These are phyloP conservation scores for Brettanomyces naardenensis DNA, from an alignment of 805 yeast genomes.

Conservation along the genomic window DNA sequence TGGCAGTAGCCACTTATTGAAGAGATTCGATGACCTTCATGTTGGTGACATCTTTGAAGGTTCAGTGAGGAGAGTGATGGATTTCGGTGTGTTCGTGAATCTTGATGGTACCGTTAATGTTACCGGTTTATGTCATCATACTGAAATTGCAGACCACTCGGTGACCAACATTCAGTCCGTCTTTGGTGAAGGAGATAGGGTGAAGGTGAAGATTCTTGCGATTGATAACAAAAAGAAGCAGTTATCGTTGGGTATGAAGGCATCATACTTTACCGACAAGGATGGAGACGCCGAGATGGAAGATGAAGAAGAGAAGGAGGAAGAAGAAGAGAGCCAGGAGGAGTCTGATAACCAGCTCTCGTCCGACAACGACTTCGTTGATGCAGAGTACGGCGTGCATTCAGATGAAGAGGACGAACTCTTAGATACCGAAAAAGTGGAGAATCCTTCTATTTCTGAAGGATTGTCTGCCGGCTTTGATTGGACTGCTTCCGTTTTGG, in stretches of 20 bases:
- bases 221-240: constrained; percentile 61
- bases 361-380: constrained; percentile 17
- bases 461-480: constrained; percentile 89
- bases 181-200: constrained; percentile 86
- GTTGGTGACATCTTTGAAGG: constrained; percentile 74
- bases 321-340: constrained; percentile 22
- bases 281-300: constrained; percentile 11
- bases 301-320: constrained; percentile 20
- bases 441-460: constrained; percentile 20
- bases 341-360: constrained; percentile 26
- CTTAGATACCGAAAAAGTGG: constrained; percentile 23
- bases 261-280: constrained; percentile 60
- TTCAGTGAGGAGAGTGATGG: constrained; percentile 65
- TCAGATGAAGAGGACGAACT: constrained; percentile 17
- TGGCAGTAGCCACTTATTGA: constrained; percentile 54
- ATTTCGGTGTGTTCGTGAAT: constrained; percentile 85
- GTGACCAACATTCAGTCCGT: constrained; percentile 52
- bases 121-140: constrained; percentile 81
- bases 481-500: constrained; percentile 89
- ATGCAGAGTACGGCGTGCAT: constrained; percentile 19
- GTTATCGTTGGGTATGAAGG: constrained; percentile 87
- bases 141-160: constrained; percentile 69
- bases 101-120: constrained; percentile 67
- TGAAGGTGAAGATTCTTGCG: constrained; percentile 71
- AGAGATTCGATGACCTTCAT: constrained; percentile 57